These are phyloP conservation scores for Chlorella variabilis DNA, from an alignment of 163 green algal species.

Conservation along the genomic window DNA sequence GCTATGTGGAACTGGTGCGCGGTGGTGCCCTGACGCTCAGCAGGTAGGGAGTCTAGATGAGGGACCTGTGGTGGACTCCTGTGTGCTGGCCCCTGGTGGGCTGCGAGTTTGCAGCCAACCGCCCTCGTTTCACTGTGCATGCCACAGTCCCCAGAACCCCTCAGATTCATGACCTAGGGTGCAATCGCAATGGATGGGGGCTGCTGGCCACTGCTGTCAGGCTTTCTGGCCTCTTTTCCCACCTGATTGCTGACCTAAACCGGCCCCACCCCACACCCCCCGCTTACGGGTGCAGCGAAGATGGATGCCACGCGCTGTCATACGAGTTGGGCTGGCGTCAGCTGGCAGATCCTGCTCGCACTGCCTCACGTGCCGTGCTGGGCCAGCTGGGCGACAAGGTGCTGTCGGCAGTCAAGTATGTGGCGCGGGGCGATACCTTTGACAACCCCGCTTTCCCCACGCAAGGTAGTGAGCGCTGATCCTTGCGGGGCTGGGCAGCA, in stretches of 20 bases:
- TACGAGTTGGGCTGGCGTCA: slow-evolving; percentile 61
- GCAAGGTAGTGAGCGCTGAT: too few relatives aligned
- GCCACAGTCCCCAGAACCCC: too few relatives aligned
- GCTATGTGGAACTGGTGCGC: slow-evolving; percentile 61
- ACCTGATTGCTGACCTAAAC: too few relatives aligned
- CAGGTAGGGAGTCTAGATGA: slow-evolving; percentile 39
- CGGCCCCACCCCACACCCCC: background rate
- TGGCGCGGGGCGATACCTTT: slow-evolving; percentile 30
- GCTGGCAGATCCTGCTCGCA: slow-evolving; percentile 43
- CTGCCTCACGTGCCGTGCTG: slow-evolving; percentile 45
- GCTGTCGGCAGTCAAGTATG: slow-evolving; percentile 56
- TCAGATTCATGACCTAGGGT: too few relatives aligned
- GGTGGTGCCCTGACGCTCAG: slow-evolving; percentile 47
- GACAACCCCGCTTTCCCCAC: slow-evolving; percentile 30
- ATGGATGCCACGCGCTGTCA: slow-evolving; percentile 41
- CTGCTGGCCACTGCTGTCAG: too few relatives aligned
- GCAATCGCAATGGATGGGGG: too few relatives aligned
- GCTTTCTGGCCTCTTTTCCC: too few relatives aligned
- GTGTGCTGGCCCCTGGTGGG: too few relatives aligned
- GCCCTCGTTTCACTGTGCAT: too few relatives aligned
- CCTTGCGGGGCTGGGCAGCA: too few relatives aligned
- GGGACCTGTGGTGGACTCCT: too few relatives aligned
- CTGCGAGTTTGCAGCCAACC: too few relatives aligned
- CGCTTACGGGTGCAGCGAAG: slow-evolving; percentile 29
- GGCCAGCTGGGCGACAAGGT: slow-evolving; percentile 56